phyloP scores from a whole-genome alignment of 805 yeast species.

The Hanseniaspora hatyaiensis region DNA sequence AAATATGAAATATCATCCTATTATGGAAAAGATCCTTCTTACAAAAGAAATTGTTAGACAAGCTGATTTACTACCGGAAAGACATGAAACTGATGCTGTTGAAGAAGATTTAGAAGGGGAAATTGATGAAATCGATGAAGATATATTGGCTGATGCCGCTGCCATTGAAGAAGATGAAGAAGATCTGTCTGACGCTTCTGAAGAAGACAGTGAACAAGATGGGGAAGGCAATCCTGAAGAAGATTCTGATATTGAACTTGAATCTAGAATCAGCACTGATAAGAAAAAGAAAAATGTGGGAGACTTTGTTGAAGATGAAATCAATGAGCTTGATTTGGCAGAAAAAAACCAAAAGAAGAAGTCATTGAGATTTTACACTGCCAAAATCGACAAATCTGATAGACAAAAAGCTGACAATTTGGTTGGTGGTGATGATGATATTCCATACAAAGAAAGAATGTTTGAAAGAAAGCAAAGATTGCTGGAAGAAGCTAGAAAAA shows the following conservation, averaged over 20 bases:
- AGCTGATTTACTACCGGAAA: slow-evolving; percentile 44
- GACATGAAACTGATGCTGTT: slow-evolving; percentile 23
- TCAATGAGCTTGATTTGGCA: slow-evolving; percentile 74
- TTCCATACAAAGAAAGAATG: slow-evolving; percentile 82
- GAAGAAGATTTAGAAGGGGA: slow-evolving; percentile 19
- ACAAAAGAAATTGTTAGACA: slow-evolving; percentile 85
- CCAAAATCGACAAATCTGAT: slow-evolving; percentile 82
- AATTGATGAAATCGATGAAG: slow-evolving; percentile 20
- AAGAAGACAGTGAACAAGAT: slow-evolving; percentile 17
- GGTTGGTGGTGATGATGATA: slow-evolving; percentile 72
- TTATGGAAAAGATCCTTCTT: slow-evolving; percentile 75
- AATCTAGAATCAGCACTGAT: slow-evolving; percentile 21
- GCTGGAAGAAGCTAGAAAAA: slow-evolving; percentile 73
- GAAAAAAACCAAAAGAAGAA: slow-evolving; percentile 72
- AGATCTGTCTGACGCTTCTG: slow-evolving; percentile 17
- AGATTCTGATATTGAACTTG: slow-evolving; percentile 25
- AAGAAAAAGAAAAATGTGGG: slow-evolving; percentile 25
- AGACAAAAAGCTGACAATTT: slow-evolving; percentile 44
- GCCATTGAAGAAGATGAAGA: slow-evolving; percentile 26
- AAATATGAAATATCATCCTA: slow-evolving; percentile 72
- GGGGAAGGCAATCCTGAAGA: slow-evolving; percentile 18
- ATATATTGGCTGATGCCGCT: slow-evolving; percentile 19
- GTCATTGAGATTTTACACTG: slow-evolving; percentile 86
- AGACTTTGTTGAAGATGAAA: slow-evolving; percentile 58
- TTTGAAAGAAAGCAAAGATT: slow-evolving; percentile 84